Percentiles rank a stretch among this genome's conserved stretches.
phyloP scores from a whole-genome alignment of 2,329 filamentous ascomycete species.

The Cercospora nicotianae region DNA sequence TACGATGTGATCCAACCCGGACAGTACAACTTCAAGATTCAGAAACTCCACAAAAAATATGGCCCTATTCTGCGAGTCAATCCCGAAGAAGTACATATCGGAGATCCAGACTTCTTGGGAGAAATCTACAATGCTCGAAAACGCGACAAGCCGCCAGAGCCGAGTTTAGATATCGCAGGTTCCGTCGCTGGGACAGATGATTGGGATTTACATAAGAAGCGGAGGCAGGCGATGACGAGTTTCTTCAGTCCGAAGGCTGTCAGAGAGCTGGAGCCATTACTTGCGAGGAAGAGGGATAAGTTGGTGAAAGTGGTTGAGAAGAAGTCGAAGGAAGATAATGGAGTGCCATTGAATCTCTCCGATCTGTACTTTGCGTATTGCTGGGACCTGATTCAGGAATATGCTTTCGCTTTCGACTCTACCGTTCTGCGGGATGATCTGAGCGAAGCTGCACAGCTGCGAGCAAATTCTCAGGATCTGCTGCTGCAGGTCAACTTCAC shows the following conservation, averaged over 20 bases:
- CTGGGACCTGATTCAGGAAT: conserved; percentile 16
- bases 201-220: conserved; percentile 11
- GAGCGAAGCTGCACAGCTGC: conserved; percentile 4
- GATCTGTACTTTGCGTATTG: conserved; percentile 18
- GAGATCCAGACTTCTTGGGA: conserved; percentile 14
- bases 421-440: conserved; percentile 7
- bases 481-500: conserved; percentile 16
- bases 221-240: conserved; percentile 14
- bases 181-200: conserved; percentile 14
- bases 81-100: conserved; percentile 20
- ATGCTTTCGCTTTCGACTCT: conserved; percentile 12
- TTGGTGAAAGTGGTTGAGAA: conserved; percentile 11
- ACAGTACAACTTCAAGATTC: conserved; percentile 20
- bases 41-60: conserved; percentile 13
- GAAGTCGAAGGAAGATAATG: background rate
- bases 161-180: conserved; percentile 7
- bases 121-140: conserved; percentile 14
- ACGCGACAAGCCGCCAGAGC: conserved; percentile 13
- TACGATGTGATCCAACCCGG: conserved; percentile 20
- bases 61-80: conserved; percentile 16
- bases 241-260: conserved; percentile 20
- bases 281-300: conserved; percentile 9
- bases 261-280: conserved; percentile 9
- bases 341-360: conserved; percentile 8
- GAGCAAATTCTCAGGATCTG: conserved; percentile 7